Conservation (phyloP, 495 filamentous ascomycete species). For the Mytilinidion resinicola region DNA sequence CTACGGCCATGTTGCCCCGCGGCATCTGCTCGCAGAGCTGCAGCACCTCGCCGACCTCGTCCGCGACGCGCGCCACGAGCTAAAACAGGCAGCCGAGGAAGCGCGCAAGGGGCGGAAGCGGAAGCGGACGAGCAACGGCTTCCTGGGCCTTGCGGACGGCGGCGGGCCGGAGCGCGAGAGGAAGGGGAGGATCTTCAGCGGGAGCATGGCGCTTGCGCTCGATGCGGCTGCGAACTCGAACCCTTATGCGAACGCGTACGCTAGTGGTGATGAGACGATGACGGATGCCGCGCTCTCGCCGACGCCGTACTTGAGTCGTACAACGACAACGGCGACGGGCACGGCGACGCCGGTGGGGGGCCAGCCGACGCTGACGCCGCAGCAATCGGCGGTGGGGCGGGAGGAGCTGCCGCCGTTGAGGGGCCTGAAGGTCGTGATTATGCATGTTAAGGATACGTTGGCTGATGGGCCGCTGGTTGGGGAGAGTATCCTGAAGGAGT, state of each 20-base stretch:
- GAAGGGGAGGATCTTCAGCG: background rate
- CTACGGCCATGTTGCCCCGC: conserved; percentile 82
- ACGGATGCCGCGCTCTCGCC: conserved; percentile 16
- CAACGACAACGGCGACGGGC: conserved; percentile 1
- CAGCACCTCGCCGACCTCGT: conserved; percentile 63
- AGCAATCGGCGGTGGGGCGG: conserved; percentile 9
- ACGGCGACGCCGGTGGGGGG: conserved; percentile 1
- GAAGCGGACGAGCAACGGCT: conserved; percentile 28
- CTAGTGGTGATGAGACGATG: conserved; percentile 22
- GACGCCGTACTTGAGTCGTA: background rate
- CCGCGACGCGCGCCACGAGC: conserved; percentile 34
- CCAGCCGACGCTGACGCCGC: conserved; percentile 6
- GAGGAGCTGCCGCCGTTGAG: conserved; percentile 40
- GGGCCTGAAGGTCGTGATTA: conserved; percentile 44
- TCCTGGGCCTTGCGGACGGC: conserved; percentile 1
- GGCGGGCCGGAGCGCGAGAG: background rate
- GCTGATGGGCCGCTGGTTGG: conserved; percentile 50
- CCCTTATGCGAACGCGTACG: conserved; percentile 6
- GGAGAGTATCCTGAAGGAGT: conserved; percentile 60
- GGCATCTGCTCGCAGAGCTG: conserved; percentile 73
- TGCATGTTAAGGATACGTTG: conserved; percentile 41
- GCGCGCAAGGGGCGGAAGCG: conserved; percentile 28
- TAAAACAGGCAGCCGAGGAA: conserved; percentile 26
- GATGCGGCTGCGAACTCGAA: background rate
- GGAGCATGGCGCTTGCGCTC: background rate